Evolutionary conservation across 176 grass and related monocot species (phyloP), one percentile per base, ranked within the genome.

Genomic region (Rhynchospora tenuis): DNA sequence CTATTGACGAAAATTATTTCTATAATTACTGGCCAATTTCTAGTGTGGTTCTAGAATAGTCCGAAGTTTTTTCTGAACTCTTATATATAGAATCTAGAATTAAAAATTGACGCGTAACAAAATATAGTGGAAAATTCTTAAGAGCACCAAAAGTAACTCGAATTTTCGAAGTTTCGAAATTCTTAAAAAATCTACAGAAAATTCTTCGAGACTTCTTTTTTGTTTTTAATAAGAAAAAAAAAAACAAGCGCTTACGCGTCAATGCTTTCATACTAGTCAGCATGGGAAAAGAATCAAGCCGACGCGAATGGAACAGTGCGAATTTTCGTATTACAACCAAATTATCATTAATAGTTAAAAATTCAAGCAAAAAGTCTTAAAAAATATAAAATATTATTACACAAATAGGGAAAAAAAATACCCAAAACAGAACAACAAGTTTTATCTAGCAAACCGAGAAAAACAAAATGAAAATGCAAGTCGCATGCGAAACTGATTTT

Each of bases 241-340:
- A 16, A 52, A 15, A 38, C 33, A 57, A 59, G 16, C 12, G 24
- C 24, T 80, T 43, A 28, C 17, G 13, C 13, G 80, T 82, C 80
- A 82, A 82, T 51, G 80, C 46, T 54, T 82, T 50, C 73, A 77
- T 77, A 77, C 73, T 15, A 77, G 73, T 75, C 45, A 9, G 22
- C 71, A n/a, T 3, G 23, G 20, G 12, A 52, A 75, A 75, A 28
- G 46, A 56, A 77, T 55, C 73, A 55, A 51, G 48, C 73, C 45
- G 46, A 17, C 28, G 8, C 7, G 13, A 82, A 82, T 82, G 61
- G 61, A 82, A 82, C 80, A 82, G 80, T 82, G 59, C 60, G 13
- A 81, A 81, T 65, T 63, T 17, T 16, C 15, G 11, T 50, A 8
- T 82, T 29, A 19, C 60, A 52, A 73, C 26, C 51, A 26, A 51